Conservation (phyloP, 257 asterid species). For the Paraleonurus japonicus region DNA sequence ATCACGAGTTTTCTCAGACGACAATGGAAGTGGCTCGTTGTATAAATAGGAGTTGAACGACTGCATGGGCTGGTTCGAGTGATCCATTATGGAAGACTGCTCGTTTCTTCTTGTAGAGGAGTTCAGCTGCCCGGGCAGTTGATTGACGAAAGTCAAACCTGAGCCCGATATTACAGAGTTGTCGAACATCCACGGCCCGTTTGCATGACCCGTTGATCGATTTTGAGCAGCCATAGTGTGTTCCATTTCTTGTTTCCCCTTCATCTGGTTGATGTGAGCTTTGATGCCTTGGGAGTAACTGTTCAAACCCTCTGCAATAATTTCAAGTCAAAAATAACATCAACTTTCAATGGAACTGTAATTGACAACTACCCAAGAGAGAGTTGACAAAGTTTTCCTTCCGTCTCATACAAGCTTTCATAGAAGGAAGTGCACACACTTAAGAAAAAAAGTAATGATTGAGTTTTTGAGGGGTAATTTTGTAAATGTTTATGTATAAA, state of each 20-base stretch:
- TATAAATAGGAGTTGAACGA: neutral
- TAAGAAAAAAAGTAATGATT: too few relatives aligned
- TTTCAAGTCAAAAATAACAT: too few relatives aligned
- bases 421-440: too few relatives aligned
- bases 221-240: conserved; percentile 12
- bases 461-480: too few relatives aligned
- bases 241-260: conserved; percentile 24
- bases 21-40: neutral
- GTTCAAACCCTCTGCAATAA: conserved; percentile 45
- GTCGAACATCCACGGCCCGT: neutral
- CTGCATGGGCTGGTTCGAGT: too few relatives aligned
- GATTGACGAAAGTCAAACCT: neutral
- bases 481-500: too few relatives aligned
- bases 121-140: conserved; percentile 15
- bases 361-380: too few relatives aligned
- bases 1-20: conserved; percentile 14
- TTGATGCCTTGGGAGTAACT: conserved; percentile 28
- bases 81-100: neutral
- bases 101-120: neutral
- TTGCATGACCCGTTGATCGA: conserved; percentile 3
- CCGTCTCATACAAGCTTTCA: too few relatives aligned
- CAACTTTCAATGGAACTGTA: too few relatives aligned
- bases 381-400: too few relatives aligned
- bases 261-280: neutral
- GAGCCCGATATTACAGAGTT: too few relatives aligned